Percentiles rank a stretch among this genome's conserved stretches.
Evolutionary conservation across 352 stramenopile species (phyloP).

Genomic region (Globisporangium megalacanthum): DNA sequence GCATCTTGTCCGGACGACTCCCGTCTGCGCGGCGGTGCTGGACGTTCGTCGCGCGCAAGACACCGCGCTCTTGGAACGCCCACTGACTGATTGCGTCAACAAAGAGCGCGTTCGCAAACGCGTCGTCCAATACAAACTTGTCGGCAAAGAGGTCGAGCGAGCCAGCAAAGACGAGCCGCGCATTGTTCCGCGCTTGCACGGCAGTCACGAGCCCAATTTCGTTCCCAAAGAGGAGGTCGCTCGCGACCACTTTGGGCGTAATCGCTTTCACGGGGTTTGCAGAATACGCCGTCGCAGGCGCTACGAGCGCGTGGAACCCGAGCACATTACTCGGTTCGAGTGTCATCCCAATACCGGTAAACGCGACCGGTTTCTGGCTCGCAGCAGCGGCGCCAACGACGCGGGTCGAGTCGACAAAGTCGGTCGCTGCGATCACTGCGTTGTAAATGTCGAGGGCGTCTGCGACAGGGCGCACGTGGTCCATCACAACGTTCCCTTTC

Average conservation of each 20-base stretch:
- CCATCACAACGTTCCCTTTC: slow-evolving; percentile 83
- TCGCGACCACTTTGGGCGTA: slow-evolving; percentile 47
- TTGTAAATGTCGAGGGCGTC: slow-evolving; percentile 72
- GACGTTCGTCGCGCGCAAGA: slow-evolving; percentile 85
- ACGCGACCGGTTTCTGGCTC: slow-evolving; percentile 71
- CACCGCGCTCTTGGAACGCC: slow-evolving; percentile 84
- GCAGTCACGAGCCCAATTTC: slow-evolving; percentile 78
- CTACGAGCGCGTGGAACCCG: slow-evolving; percentile 72
- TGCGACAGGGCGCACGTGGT: slow-evolving; percentile 72
- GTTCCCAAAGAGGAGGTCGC: slow-evolving; percentile 64
- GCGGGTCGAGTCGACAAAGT: slow-evolving; percentile 63
- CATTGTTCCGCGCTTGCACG: slow-evolving; percentile 90
- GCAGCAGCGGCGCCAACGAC: slow-evolving; percentile 45
- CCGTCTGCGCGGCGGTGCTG: slow-evolving; percentile 83
- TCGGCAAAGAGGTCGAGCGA: slow-evolving; percentile 89
- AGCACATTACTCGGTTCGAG: slow-evolving; percentile 82
- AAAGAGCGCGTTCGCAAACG: slow-evolving; percentile 77
- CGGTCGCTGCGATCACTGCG: slow-evolving; percentile 56
- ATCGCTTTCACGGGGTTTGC: slow-evolving; percentile 71
- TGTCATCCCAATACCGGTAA: slow-evolving; percentile 74
- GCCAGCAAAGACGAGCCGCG: slow-evolving; percentile 81
- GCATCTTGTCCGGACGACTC: slow-evolving; percentile 78
- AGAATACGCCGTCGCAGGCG: slow-evolving; percentile 79
- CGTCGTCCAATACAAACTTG: slow-evolving; percentile 63
- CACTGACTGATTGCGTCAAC: slow-evolving; percentile 71